Percentiles rank a stretch among this genome's conserved stretches.
Conservation (phyloP, 805 yeast genomes). For the Saturnispora diversa region DNA sequence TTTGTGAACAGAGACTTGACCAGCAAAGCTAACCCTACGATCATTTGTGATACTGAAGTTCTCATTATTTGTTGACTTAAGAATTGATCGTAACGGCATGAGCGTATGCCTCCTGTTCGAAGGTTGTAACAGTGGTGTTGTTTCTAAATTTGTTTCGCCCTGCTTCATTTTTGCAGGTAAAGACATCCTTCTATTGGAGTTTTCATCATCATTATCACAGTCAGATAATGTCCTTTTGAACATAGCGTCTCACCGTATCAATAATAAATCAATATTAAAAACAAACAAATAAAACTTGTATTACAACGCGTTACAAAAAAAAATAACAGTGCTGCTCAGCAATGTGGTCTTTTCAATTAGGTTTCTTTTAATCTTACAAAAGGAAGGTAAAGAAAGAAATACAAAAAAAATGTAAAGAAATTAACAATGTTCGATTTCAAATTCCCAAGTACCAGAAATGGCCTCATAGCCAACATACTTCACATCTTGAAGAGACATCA, state of each 20-base stretch:
- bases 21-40: conserved; percentile 71
- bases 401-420: not conserved
- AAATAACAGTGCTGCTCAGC: not conserved
- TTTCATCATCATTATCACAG: not conserved
- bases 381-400: not conserved
- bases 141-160: not conserved
- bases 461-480: conserved; percentile 74
- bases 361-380: not conserved
- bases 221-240: not conserved
- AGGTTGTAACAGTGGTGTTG: not conserved
- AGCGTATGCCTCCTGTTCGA: conserved; percentile 29
- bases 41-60: conserved; percentile 30
- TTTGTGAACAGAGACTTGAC: conserved; percentile 60
- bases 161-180: not conserved
- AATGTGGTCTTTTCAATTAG: not conserved
- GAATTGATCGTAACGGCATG: conserved; percentile 33
- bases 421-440: conserved; percentile 39
- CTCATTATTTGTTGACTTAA: conserved; percentile 28
- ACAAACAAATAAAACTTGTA: not conserved
- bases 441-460: conserved; percentile 63
- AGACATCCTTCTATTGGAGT: not conserved
- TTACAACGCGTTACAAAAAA: conserved; percentile 6
- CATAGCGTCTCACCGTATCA: not conserved
- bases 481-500: conserved; percentile 52
- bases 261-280: not conserved